A percentile compares a stretch with the other conserved stretches of the same genome.
These are phyloP conservation scores for Lasiosphaeria ovina DNA, from an alignment of 495 filamentous ascomycete genomes.

Conservation along the genomic window DNA sequence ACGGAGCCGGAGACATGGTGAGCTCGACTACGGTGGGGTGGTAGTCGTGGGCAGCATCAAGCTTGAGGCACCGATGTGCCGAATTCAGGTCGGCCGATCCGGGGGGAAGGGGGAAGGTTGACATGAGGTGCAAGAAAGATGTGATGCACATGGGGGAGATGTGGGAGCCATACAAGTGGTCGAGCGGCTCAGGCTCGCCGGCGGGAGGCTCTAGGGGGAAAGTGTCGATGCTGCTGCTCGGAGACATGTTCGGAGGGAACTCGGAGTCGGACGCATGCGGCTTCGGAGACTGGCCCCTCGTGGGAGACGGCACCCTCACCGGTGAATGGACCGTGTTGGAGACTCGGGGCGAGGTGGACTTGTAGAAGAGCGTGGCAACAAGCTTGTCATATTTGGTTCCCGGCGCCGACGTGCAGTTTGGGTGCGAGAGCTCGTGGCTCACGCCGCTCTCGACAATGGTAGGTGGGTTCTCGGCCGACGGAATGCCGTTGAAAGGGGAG, in stretches of 20 bases:
- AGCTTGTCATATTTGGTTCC: conserved; percentile 45
- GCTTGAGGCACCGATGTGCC: conserved; percentile 69
- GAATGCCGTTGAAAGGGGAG: conserved; percentile 52
- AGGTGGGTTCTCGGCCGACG: conserved; percentile 49
- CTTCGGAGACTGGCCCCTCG: conserved; percentile 24
- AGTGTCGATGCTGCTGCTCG: conserved; percentile 63
- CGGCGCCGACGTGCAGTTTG: conserved; percentile 50
- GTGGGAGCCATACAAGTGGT: conserved; percentile 73
- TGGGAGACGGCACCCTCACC: conserved; percentile 16
- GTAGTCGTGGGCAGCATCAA: conserved; percentile 38
- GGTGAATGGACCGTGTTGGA: conserved; percentile 35
- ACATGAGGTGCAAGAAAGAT: conserved; percentile 74
- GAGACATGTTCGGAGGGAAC: conserved; percentile 55
- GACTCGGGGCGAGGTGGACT: conserved; percentile 41
- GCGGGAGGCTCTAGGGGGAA: conserved; percentile 70
- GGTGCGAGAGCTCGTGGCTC: conserved; percentile 55
- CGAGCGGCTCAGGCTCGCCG: conserved; percentile 60
- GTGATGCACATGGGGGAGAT: conserved; percentile 79
- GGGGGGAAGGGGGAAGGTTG: conserved; percentile 58
- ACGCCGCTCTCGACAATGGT: conserved; percentile 56
- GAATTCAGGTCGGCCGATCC: conserved; percentile 59
- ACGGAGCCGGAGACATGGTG: conserved; percentile 64
- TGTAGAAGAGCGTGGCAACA: conserved; percentile 70
- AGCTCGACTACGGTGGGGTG: conserved; percentile 70
- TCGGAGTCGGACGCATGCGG: conserved; percentile 37